Conservation (phyloP, 371 early-diverging fungal genomes). For the Zychaea mexicana region DNA sequence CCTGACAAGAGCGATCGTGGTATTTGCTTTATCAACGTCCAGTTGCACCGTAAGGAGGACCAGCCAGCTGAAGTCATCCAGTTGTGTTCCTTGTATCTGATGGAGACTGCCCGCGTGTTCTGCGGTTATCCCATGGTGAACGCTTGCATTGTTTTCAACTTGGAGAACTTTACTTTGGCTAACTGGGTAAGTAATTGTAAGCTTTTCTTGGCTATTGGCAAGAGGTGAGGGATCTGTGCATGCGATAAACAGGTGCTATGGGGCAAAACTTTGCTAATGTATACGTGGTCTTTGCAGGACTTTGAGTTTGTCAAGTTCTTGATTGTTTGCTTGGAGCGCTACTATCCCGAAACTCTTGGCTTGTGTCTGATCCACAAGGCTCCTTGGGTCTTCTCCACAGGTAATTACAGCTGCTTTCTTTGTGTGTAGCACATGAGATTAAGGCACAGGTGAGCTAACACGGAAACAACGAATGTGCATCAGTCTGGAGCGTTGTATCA, state of each 20-base stretch:
- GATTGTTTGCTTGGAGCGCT: conserved; percentile 78
- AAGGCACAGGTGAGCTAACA: no score
- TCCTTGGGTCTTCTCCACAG: conserved; percentile 80
- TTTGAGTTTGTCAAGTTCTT: conserved; percentile 81
- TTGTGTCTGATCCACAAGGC: conserved; percentile 78
- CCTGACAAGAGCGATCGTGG: conserved; percentile 60
- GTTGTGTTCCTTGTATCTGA: conserved; percentile 68
- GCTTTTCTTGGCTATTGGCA: no score
- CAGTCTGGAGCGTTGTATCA: conserved; percentile 70
- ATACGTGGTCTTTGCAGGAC: conserved; percentile 58
- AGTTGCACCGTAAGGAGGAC: conserved; percentile 55
- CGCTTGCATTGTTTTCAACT: conserved; percentile 81
- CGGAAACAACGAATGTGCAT: no score
- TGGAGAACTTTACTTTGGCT: conserved; percentile 76
- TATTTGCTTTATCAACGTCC: conserved; percentile 63
- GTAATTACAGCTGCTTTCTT: no score
- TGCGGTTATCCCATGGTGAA: conserved; percentile 77
- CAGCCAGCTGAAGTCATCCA: conserved; percentile 58
- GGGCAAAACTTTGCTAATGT: no score
- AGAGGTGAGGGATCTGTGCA: no score
- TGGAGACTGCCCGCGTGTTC: conserved; percentile 83
- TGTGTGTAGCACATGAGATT: no score
- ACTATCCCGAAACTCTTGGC: conserved; percentile 92
- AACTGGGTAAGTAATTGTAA: conserved; percentile 67
- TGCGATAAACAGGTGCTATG: no score